Base-by-base conservation (phyloP, 208 protist species). In the Acanthamoeba royreba region DNA sequence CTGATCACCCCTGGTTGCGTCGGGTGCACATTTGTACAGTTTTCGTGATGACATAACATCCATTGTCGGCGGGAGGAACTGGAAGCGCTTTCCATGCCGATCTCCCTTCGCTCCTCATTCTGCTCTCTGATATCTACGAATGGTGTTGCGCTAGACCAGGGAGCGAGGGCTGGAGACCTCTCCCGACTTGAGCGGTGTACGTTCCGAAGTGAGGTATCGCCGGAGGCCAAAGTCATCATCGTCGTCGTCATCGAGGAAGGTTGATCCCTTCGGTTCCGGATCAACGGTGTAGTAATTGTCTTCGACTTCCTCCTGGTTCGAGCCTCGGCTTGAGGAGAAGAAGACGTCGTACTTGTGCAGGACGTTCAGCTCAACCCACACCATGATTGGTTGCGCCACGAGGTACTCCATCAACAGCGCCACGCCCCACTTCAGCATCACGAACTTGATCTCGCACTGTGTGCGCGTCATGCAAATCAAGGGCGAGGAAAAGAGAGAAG, bases 321-420 rank as follows among this genome's bases (percentile, higher is more conserved):
- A 28, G 7, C 9, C 43, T 55, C 2, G n/a, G 35, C 22, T 28
- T 38, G 79, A 22, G 74, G 74, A n/a, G n/a, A 49, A 58, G 79
- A 87, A 87, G 28, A 87, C 43, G 49, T 87, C 79, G 49, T 87
- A 87, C 79, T 87, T 87, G 79, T 61, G 79, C 0, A 87, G 43
- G n/a, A 87, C 31, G 46, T 87, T n/a, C 28, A 87, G 5, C 31
- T 87, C 79, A 15, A 58, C 79, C 46, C 43, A 61, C 31, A 87
- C 79, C 79, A 87, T 87, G 79, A 87, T 35, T 17, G 79, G 79
- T 31, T 87, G 79, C n/a, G 79, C 33, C 33, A 87, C 35, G 15
- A 87, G 22, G 79, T 87, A 87, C 79, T 87, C 79, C 15, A 87
- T 17, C 31, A 61, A 25, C 49, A 87, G 49, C 28, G 79, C 35